Base-by-base conservation (phyloP, 192 early-diverging fungal species). In the Rhizophagus clarus region DNA sequence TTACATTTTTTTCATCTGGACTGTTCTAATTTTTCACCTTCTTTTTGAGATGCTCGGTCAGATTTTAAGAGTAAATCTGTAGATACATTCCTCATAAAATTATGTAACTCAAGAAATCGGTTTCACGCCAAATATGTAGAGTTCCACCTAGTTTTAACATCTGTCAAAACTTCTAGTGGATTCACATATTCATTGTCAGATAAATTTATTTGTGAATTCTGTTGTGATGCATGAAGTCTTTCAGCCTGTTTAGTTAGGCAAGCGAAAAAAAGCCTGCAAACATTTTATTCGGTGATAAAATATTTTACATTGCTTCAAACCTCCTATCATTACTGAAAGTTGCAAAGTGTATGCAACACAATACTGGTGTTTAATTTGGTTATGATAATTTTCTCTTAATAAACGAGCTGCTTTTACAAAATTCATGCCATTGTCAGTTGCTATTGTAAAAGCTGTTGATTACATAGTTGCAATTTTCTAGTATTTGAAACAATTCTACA, bases 341-440 rank as follows among this genome's bases (percentile, higher is more conserved):
- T 66, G 63, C 12, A 66, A 66, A 31, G 63, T 66, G 14, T 66
- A 28, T 28, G 24, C 63, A 66, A 28, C 63, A 66, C 63, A 66
- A 12, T 26, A 1, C 6, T 66, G 63, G 11, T 28, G n/a, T 66
- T n/a, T 26, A 31, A 66, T 29, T 29, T 66, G 24, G 10, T n/a
- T 22, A 66, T 66, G n/a, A 66, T 66, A 29, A 37, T 37, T 37
- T 37, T 22, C 14, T 8, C 28, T 31, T 29, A 66, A 29, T 66
- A 66, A 5, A 31, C 26, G 26, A 10, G 31, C 63, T 7, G 24
- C 26, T 31, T 66, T 66, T 29, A 66, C 28, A 26, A 66, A 31
- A 66, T 66, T 66, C 10, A 28, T 8, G 12, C 24, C 24, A 29
- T 66, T 66, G 12, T 66, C 63, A 29, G 63, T 66, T 6, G 24